Evolutionary conservation across 2,329 filamentous ascomycete species (phyloP), one percentile per base, ranked within the genome.

Genomic region (Paracoccidioides brasiliensis): DNA sequence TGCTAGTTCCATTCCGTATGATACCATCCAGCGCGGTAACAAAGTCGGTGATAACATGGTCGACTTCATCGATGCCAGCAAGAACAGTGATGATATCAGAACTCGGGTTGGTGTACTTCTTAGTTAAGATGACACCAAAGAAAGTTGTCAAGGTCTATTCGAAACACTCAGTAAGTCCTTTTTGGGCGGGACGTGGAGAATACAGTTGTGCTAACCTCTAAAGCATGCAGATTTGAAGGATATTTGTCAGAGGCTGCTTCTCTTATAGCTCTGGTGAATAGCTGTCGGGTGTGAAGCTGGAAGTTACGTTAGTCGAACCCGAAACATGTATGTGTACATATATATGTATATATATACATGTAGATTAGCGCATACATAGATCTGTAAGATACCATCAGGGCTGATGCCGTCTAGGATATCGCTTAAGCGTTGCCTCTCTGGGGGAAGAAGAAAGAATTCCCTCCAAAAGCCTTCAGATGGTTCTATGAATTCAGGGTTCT

Each of bases 81-180:
- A 98, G 79, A 38, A 97, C 79, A 56, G 85, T 83, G 66, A 98
- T 95, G 63, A 96, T 86, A 71, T 97, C 93, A 52, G 93, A 93
- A 70, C 90, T 96, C 5, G 90, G 88, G 65, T 96, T 96, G 30
- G 88, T 90, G 70, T 95, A 98, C 69, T 86, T 89, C 73, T 97
- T 98, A 56, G 81, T 81, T 59, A 97, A 77, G 15, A 95, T 80
- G 55, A 83, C 83, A 52, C 85, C 84, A 67, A 98, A 79, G 71
- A 97, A 96, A 50, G 87, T 84, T 69, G 86, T 90, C 66, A 97
- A 79, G 58, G 90, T 97, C 88, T 97, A 69, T 3, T 5, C 43
- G 64, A 62, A 12, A 35, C 32, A 50, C 63, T 67, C 55, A 62
- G 72, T 74, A 67, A 74, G 75, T 46, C 40, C 22, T 28, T 53